These are phyloP conservation scores for Solanum medicagineum DNA, from an alignment of 257 asterid genomes.

Conservation along the genomic window DNA sequence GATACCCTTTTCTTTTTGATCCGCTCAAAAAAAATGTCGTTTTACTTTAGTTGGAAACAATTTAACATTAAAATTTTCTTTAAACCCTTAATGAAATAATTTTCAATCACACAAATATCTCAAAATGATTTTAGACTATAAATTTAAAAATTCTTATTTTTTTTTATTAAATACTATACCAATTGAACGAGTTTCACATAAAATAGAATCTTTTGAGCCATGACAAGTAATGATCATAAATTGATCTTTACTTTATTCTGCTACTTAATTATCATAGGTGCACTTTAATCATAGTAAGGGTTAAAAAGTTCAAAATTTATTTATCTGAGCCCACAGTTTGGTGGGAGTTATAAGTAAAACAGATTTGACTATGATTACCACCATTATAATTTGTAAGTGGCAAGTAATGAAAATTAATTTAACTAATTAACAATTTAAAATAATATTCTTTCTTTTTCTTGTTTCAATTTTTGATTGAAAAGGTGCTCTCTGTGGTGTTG, in stretches of 20 bases:
- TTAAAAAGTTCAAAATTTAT: conserved; percentile 1
- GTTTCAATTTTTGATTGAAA: neutral
- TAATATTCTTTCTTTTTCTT: neutral
- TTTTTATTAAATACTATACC: too few species aligned
- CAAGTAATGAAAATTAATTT: neutral
- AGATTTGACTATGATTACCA: neutral
- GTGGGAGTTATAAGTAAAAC: conserved; percentile 4
- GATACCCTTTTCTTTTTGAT: too few species aligned
- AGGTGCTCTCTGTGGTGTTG: conserved; percentile 52
- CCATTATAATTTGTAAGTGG: neutral
- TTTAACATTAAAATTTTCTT: too few species aligned
- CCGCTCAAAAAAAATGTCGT: too few species aligned
- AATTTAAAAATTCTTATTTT: too few species aligned
- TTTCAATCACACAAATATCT: too few species aligned
- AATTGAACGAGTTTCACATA: too few species aligned
- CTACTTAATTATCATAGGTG: conserved; percentile 29
- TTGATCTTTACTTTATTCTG: conserved; percentile 8
- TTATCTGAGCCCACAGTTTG: conserved; percentile 29
- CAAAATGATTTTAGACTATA: too few species aligned
- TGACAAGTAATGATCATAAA: conserved; percentile 18
- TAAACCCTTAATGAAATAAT: too few species aligned
- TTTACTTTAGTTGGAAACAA: too few species aligned
- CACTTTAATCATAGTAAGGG: conserved; percentile 17
- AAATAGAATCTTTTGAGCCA: conserved; percentile 5
- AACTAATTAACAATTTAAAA: neutral